These are phyloP conservation scores for Fraxinus dipetala DNA, from an alignment of 305 asterid genomes.

Conservation along the genomic window DNA sequence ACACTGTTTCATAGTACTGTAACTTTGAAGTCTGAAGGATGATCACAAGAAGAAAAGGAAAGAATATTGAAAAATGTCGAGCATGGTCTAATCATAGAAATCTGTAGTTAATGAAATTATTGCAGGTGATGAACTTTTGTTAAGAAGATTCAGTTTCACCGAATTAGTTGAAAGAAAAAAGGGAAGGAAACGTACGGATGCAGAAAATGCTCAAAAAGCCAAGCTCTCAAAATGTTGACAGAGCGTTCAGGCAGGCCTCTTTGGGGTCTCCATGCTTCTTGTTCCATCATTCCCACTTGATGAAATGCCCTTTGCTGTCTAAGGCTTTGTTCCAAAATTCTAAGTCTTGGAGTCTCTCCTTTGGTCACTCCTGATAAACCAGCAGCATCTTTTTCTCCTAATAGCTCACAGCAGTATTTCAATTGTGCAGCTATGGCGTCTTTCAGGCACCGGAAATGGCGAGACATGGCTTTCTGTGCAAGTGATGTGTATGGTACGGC, in stretches of 20 bases:
- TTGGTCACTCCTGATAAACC: conserved; percentile 68
- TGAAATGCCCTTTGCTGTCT: conserved; percentile 84
- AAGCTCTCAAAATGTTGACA: conserved; percentile 84
- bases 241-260: conserved; percentile 92
- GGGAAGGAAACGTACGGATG: conserved; percentile 72
- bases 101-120: conserved; percentile 40
- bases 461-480: conserved; percentile 95
- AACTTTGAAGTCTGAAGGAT: neutral
- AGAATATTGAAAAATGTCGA: conserved; percentile 9
- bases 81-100: conserved; percentile 49
- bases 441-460: conserved; percentile 85
- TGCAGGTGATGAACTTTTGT: conserved; percentile 26
- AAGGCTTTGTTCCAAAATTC: conserved; percentile 70
- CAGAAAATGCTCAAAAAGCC: conserved; percentile 97
- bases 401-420: conserved; percentile 61
- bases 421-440: conserved; percentile 75
- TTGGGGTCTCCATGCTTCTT: conserved; percentile 98
- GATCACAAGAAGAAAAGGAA: conserved; percentile 24
- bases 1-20: neutral
- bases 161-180: conserved; percentile 4
- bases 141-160: neutral
- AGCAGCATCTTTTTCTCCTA: conserved; percentile 77
- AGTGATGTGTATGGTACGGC: conserved; percentile 82
- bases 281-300: conserved; percentile 98
- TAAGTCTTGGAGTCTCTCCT: conserved; percentile 89